Evolutionary conservation across 805 yeast species (phyloP), one percentile per base, ranked within the genome.

Genomic region (Metschnikowia bowlesiae): DNA sequence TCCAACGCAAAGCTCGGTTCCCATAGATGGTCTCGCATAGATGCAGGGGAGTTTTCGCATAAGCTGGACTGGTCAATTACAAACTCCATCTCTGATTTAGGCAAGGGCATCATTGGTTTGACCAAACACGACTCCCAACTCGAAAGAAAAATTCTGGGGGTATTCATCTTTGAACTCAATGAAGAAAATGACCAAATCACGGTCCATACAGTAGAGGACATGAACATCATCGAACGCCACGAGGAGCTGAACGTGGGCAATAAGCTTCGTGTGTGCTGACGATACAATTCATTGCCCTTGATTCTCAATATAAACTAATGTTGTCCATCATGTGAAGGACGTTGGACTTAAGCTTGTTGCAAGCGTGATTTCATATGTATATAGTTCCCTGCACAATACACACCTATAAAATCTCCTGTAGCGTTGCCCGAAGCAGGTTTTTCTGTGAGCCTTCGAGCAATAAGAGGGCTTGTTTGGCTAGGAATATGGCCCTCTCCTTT

Each of bases 161-260:
- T 82, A 2, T 85, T 85, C 58, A 73, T 84, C 7, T 85, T 85
- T 60, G 91, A 85, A 59, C 69, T 86, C 50, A 80, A 76, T 58
- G 74, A 74, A 26, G 67, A 70, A n/a, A 82, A 83, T 60, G 75
- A 79, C 50, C 62, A 71, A 52, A 79, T 86, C 33, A 42, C 72
- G 6, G 87, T 82, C 5, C 88, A 85, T 60, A 82, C 87, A 2
- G 74, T 86, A 32, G 92, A 86, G 56, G 78, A 83, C 57, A 73
- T 86, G 49, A 84, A 84, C 52, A 71, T 84, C 40, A 65, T 80
- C 26, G 87, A 83, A 57, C 74, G 50, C 16, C 46, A 32, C 6
- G 49, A 53, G n/a, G 55, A 53, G 39, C 45, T 47, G 41, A 37
- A 38, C 22, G 51, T 48, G 10, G 48, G 31, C 8, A 36, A 40